These are phyloP conservation scores for Oenanthe sinensis DNA, from an alignment of 129 eudicot genomes.

Conservation along the genomic window DNA sequence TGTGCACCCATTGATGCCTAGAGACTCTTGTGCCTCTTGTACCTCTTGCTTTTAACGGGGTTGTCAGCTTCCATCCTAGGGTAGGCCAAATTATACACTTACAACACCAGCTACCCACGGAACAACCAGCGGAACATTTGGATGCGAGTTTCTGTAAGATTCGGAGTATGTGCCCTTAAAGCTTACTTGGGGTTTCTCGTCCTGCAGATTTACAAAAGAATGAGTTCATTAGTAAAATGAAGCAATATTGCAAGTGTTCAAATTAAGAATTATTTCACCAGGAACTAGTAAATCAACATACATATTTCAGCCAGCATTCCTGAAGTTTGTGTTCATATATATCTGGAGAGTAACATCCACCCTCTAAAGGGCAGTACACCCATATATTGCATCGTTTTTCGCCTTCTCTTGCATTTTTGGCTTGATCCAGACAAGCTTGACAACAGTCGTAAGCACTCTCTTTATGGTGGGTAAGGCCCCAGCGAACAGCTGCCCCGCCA, in stretches of 20 bases:
- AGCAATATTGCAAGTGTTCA: not conserved
- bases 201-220: slow-evolving; percentile 37
- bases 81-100: slow-evolving; percentile 20
- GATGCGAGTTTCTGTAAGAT: slow-evolving; percentile 60
- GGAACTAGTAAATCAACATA: slow-evolving; percentile 21
- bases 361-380: slow-evolving; percentile 89
- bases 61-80: not conserved
- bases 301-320: slow-evolving; percentile 99
- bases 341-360: slow-evolving; percentile 90
- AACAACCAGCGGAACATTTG: slow-evolving; percentile 70
- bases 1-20: not conserved
- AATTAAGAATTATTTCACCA: not conserved
- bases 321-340: slow-evolving; percentile 71
- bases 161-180: slow-evolving; percentile 81
- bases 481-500: slow-evolving; percentile 79
- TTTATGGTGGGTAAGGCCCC: slow-evolving; percentile 92
- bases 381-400: slow-evolving; percentile 82
- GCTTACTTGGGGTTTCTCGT: slow-evolving; percentile 59
- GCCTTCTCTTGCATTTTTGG: slow-evolving; percentile 50
- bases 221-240: not conserved
- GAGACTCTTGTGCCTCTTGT: slow-evolving; percentile 6
- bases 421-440: slow-evolving; percentile 86
- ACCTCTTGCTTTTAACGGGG: not conserved
- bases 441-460: slow-evolving; percentile 95
- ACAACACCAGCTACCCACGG: slow-evolving; percentile 97